A percentile compares a stretch with the other conserved stretches of the same genome.
Evolutionary conservation across 805 yeast genomes (phyloP).

Genomic region (Vanderwaltozyma tropicalis): DNA sequence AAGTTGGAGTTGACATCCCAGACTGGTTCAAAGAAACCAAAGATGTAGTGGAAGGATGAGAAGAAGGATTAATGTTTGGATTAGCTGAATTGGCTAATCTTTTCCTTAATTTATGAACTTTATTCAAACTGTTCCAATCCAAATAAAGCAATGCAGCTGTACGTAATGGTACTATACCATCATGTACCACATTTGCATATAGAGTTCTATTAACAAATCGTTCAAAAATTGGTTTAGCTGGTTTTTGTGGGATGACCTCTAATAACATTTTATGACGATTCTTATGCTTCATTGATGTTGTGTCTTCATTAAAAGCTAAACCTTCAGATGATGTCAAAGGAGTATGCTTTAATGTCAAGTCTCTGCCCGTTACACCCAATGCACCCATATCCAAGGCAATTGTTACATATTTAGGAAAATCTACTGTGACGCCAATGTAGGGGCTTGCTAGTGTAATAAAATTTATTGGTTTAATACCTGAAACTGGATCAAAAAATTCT

Average conservation of each 20-base stretch:
- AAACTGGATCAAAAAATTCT: constrained; percentile 42
- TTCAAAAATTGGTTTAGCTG: constrained; percentile 54
- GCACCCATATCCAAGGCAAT: constrained; percentile 78
- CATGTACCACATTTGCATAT: constrained; percentile 84
- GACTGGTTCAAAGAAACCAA: neutral
- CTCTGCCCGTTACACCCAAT: constrained; percentile 90
- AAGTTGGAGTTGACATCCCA: constrained; percentile 1
- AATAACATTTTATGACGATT: constrained; percentile 43
- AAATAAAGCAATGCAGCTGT: constrained; percentile 78
- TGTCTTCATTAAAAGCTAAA: constrained; percentile 8
- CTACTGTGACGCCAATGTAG: constrained; percentile 75
- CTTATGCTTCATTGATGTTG: constrained; percentile 4
- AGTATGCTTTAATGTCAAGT: constrained; percentile 55
- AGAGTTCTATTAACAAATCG: constrained; percentile 61
- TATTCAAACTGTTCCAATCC: constrained; percentile 69
- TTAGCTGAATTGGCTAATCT: neutral
- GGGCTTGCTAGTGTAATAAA: constrained; percentile 84
- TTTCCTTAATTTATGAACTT: constrained; percentile 33
- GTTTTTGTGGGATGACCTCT: constrained; percentile 64
- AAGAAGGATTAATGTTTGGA: neutral
- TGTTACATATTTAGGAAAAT: constrained; percentile 78
- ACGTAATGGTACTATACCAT: constrained; percentile 91
- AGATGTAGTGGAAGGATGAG: neutral
- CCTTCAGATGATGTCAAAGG: constrained; percentile 24
- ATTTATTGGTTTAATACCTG: constrained; percentile 53